Evolutionary conservation across 768 basidiomycete genomes (phyloP).

Genomic region (Rhodocollybia butyracea): DNA sequence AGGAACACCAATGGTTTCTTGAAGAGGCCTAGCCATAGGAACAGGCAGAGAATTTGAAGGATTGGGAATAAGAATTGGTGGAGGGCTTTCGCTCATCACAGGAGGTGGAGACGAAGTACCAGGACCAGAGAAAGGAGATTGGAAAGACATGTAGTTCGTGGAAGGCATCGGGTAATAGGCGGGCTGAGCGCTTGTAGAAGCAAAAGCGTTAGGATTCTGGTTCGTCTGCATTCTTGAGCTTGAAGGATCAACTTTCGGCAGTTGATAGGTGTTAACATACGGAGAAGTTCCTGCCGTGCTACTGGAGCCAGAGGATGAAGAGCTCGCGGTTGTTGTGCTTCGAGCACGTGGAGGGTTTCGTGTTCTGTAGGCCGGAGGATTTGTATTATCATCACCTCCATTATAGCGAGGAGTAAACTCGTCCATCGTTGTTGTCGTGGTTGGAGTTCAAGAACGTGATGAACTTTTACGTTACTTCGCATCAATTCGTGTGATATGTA

Average conservation of each 20-base stretch:
- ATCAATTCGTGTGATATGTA: too few species aligned
- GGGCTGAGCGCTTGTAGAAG: background rate
- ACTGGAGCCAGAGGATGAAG: background rate
- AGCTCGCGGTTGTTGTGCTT: background rate
- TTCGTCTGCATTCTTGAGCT: too few species aligned
- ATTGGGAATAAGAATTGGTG: background rate
- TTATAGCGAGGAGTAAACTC: too few species aligned
- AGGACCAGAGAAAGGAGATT: background rate
- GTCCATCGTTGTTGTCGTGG: too few species aligned
- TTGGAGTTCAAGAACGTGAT: too few species aligned
- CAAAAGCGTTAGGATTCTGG: constrained; percentile 2
- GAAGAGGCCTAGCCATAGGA: background rate
- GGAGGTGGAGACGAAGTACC: background rate
- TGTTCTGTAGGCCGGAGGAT: too few species aligned
- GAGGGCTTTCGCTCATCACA: background rate
- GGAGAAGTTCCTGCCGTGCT: background rate
- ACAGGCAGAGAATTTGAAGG: background rate
- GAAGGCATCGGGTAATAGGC: background rate
- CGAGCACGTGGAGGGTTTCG: background rate
- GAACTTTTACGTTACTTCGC: too few species aligned
- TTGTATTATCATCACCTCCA: too few species aligned
- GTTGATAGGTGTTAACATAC: background rate
- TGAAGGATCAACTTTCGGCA: too few species aligned
- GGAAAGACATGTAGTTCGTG: constrained; percentile 1
- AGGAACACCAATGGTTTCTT: background rate